A percentile compares a stretch with the other conserved stretches of the same genome.
These are phyloP conservation scores for Cercospora zeina DNA, from an alignment of 2,329 filamentous ascomycete genomes.

Conservation along the genomic window DNA sequence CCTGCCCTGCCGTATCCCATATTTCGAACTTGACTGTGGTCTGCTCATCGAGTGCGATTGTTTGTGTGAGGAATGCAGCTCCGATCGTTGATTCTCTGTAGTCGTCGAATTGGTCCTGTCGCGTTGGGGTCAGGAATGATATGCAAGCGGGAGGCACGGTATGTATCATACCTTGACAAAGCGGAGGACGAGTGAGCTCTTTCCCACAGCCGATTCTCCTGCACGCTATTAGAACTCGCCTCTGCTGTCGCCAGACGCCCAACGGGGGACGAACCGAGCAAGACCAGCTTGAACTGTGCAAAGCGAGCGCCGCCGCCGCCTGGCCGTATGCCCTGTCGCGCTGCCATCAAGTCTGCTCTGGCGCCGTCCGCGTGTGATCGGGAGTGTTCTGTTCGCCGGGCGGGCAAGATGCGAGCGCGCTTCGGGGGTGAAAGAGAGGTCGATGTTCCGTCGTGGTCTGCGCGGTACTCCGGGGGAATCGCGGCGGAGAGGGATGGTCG, in stretches of 20 bases:
- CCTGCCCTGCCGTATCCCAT: slow-evolving; percentile 98
- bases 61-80: slow-evolving; percentile 97
- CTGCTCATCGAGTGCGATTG: slow-evolving; percentile 94
- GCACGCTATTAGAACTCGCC: slow-evolving; percentile 42
- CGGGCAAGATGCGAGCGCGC: neutral
- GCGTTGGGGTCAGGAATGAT: slow-evolving; percentile 9
- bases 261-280: slow-evolving; percentile 70
- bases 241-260: neutral
- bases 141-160: neutral
- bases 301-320: slow-evolving; percentile 71
- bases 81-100: slow-evolving; percentile 98
- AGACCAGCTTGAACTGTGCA: slow-evolving; percentile 97
- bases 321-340: slow-evolving; percentile 69
- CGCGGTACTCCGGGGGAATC: neutral
- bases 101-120: slow-evolving; percentile 95
- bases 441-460: neutral
- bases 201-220: slow-evolving; percentile 99
- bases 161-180: slow-evolving; percentile 80
- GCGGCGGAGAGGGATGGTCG: slow-evolving; percentile 6
- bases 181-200: slow-evolving; percentile 97
- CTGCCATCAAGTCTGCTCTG: slow-evolving; percentile 64
- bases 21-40: slow-evolving; percentile 99
- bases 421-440: neutral
- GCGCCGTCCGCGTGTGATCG: neutral
- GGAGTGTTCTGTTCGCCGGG: slow-evolving; percentile 3